Evolutionary conservation across 345 rosid genomes (phyloP), one percentile per base, ranked within the genome.

Genomic region (Barbarea vulgaris): DNA sequence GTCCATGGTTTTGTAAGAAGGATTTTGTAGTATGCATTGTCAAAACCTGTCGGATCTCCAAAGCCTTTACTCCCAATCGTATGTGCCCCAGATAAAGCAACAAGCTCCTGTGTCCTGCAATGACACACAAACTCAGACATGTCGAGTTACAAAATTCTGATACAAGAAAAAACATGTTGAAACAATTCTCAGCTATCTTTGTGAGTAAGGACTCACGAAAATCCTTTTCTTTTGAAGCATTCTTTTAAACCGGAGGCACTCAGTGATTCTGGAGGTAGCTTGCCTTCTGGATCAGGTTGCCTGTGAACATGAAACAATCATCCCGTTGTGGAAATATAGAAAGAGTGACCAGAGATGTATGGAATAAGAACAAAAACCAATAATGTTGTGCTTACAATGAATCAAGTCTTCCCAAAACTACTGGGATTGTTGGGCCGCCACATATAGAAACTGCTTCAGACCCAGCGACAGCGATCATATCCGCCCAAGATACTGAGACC

Each of bases 401-500:
- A 85, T 93, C 98, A 66, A 88, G 64, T 73, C 97, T 89, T 73
- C 97, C 98, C 58, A 89, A 64, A 24, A 42, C 72, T 78, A 94
- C 85, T 15, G 89, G 79, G 39, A 94, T 88, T 33, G 80, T 75
- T 8, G 98, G 98, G 78, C 98, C 98, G n/a, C 96, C 95, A 62
- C 97, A 91, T 55, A 87, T 54, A 12, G 96, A 87, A 82, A 91
- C 91, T 69, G 96, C 97, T 83, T 88, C 95, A 62, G 98, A 94
- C 67, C 95, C 97, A 62, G 88, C 93, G 11, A 91, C 86, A 80
- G 93, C 83, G 64, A 91, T 93, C 90, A 88, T 85, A 84, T 93
- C 98, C 2, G 97, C 94, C 98, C 98, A 91, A 24, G 98, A 91
- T 47, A 91, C 97, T 94, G 78, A 84, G n/a, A 70, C 30, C 12